A percentile compares a stretch with the other conserved stretches of the same genome.
phyloP scores from a whole-genome alignment of 2,329 filamentous ascomycete species.

The Fusarium euwallaceae region DNA sequence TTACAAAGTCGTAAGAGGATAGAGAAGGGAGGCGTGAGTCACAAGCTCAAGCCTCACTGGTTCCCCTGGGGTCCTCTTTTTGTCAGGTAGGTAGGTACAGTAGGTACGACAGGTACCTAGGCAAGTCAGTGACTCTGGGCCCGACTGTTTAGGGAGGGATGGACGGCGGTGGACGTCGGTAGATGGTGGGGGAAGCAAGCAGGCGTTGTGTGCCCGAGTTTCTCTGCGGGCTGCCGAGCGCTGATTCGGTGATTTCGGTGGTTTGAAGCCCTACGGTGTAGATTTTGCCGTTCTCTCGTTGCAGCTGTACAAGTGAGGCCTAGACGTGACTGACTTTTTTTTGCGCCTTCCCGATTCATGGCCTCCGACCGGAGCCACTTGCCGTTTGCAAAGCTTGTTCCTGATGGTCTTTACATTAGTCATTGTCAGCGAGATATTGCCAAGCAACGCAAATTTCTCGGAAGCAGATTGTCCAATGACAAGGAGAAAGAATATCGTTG shows the following conservation, averaged over 20 bases:
- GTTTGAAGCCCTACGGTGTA: conserved; percentile 38
- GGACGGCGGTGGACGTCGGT: conserved; percentile 23
- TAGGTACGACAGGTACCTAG: background rate
- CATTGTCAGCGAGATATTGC: background rate
- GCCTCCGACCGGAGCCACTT: conserved; percentile 15
- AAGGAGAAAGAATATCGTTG: background rate
- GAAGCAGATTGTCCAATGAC: background rate
- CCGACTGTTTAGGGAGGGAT: conserved; percentile 23
- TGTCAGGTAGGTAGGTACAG: background rate
- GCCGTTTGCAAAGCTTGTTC: background rate
- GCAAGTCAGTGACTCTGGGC: conserved; percentile 2
- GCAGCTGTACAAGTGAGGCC: conserved; percentile 5
- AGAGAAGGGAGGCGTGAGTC: conserved; percentile 46
- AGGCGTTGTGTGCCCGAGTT: conserved; percentile 31
- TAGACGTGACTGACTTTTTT: conserved; percentile 21
- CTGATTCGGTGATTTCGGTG: conserved; percentile 42
- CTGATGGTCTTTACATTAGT: background rate
- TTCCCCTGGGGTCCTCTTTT: conserved; percentile 15
- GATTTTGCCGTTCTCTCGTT: conserved; percentile 8
- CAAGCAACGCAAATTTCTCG: background rate
- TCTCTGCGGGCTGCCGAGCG: conserved; percentile 29
- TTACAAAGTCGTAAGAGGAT: conserved; percentile 29
- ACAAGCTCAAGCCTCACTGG: conserved; percentile 40
- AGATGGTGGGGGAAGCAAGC: conserved; percentile 40
- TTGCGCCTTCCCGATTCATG: conserved; percentile 2